Conservation (phyloP, 805 yeast genomes). For the Kodamaea restingae region DNA sequence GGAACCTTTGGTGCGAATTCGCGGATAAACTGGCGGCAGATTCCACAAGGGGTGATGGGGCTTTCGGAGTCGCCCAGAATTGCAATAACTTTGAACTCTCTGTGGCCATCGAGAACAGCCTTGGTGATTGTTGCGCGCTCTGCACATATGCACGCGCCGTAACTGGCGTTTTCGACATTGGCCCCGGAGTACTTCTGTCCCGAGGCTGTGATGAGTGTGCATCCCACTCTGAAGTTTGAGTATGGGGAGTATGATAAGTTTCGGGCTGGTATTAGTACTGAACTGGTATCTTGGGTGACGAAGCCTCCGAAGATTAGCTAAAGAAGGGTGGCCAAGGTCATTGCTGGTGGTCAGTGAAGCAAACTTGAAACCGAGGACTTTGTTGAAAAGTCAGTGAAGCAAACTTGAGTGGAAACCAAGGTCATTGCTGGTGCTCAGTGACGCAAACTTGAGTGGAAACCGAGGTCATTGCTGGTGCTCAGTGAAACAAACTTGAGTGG, state of each 20-base stretch:
- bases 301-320: too few relatives aligned
- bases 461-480: too few relatives aligned
- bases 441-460: too few relatives aligned
- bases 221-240: conserved; percentile 81
- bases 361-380: too few relatives aligned
- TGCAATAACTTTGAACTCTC: conserved; percentile 55
- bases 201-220: conserved; percentile 53
- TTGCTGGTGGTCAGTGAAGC: too few relatives aligned
- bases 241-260: conserved; percentile 63
- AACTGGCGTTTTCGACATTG: conserved; percentile 90
- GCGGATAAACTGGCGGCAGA: conserved; percentile 84
- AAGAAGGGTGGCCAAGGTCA: too few relatives aligned
- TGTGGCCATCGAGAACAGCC: conserved; percentile 39
- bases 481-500: too few relatives aligned
- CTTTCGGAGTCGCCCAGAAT: conserved; percentile 56
- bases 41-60: conserved; percentile 85
- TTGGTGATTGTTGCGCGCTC: conserved; percentile 36
- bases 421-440: too few relatives aligned
- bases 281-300: too few relatives aligned
- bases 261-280: conserved; percentile 34
- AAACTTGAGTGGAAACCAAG: too few relatives aligned
- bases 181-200: conserved; percentile 65
- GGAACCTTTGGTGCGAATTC: conserved; percentile 67
- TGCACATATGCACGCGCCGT: conserved; percentile 52
- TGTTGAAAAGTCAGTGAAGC: too few relatives aligned